phyloP scores from a whole-genome alignment of 2,329 filamentous ascomycete species.

The Aspergillus oerlinghausenensis region DNA sequence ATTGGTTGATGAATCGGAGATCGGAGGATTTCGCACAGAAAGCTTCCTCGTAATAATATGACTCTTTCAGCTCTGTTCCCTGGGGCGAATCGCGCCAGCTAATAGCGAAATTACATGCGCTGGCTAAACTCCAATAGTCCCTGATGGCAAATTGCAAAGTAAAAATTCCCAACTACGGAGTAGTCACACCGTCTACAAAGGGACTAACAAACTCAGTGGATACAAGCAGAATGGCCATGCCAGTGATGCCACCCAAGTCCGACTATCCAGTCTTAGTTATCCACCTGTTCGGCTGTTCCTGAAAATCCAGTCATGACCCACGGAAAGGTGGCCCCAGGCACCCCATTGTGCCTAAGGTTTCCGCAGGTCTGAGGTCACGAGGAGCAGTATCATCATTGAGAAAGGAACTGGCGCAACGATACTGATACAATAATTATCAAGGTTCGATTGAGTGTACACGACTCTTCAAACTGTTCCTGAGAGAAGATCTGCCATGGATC shows the following conservation, averaged over 20 bases:
- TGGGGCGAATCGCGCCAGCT: not conserved
- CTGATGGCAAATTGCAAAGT: not conserved
- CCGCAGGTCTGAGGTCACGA: not conserved
- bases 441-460: not conserved
- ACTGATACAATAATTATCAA: not conserved
- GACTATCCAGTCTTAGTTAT: not conserved
- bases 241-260: too few relatives aligned
- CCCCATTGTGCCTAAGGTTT: not conserved
- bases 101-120: not conserved
- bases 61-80: not conserved
- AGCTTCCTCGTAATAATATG: not conserved
- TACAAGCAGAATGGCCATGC: not conserved
- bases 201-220: not conserved
- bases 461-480: not conserved
- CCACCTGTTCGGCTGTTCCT: constrained; percentile 1
- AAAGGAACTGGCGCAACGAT: not conserved
- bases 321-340: not conserved
- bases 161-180: not conserved
- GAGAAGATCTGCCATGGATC: not conserved
- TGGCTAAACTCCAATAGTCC: not conserved
- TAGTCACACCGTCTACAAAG: not conserved
- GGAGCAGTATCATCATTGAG: not conserved
- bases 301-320: constrained; percentile 1
- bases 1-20: not conserved
- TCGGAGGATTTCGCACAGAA: not conserved